These are phyloP conservation scores for Funneliformis mosseae DNA, from an alignment of 192 early-diverging fungal genomes.

Conservation along the genomic window DNA sequence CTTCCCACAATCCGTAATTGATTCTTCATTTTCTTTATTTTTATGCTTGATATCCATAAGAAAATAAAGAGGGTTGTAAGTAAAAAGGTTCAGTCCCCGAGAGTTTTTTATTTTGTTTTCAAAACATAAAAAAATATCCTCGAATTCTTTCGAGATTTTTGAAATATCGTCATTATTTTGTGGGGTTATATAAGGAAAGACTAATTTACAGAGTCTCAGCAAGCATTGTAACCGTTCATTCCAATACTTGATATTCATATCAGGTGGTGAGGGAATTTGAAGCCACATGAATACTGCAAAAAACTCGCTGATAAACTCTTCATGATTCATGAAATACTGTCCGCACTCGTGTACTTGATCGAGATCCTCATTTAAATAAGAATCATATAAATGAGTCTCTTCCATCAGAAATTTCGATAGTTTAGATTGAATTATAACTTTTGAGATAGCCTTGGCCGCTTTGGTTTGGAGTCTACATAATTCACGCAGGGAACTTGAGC, in stretches of 20 bases:
- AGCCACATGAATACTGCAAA: neutral
- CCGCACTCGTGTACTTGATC: neutral
- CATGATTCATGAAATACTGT: neutral
- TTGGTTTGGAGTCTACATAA: neutral
- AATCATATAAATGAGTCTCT: neutral
- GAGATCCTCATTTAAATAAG: conserved; percentile 20
- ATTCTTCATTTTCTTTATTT: neutral
- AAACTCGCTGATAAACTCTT: conserved; percentile 1
- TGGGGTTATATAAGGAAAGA: neutral
- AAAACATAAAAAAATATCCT: conserved; percentile 1
- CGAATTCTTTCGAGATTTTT: neutral
- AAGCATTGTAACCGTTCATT: conserved; percentile 5
- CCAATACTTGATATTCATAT: conserved; percentile 4
- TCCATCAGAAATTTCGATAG: neutral
- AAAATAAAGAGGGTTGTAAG: neutral
- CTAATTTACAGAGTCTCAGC: neutral
- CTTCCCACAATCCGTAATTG: neutral
- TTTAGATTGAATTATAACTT: neutral
- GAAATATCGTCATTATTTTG: neutral
- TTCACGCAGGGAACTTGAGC: neutral
- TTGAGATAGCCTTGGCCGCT: neutral
- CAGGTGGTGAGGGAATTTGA: neutral
- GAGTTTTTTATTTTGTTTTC: neutral
- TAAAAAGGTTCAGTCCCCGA: neutral
- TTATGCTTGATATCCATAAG: neutral